Evolutionary conservation across 768 basidiomycete species (phyloP).

Genomic region (Pulveroboletus ravenelii): DNA sequence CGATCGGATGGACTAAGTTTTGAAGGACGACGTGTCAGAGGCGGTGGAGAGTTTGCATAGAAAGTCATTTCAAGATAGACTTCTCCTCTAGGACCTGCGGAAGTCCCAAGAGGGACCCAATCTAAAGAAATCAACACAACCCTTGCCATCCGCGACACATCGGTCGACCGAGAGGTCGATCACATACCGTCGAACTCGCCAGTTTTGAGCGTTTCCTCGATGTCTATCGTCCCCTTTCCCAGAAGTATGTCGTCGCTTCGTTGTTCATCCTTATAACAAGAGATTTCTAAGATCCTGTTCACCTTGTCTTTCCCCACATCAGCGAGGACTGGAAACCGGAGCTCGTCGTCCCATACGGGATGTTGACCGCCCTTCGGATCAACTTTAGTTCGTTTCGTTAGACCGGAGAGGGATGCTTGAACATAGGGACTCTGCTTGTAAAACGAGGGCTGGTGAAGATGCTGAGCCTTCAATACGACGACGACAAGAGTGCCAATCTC

Average conservation of each 20-base stretch:
- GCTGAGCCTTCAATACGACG: slow-evolving; percentile 79
- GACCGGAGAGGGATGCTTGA: slow-evolving; percentile 53
- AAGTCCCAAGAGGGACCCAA: slow-evolving; percentile 59
- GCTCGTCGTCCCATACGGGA: slow-evolving; percentile 89
- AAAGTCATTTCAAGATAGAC: slow-evolving; percentile 93
- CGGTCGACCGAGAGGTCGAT: neutral
- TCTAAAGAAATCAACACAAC: slow-evolving; percentile 39
- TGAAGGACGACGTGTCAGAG: slow-evolving; percentile 48
- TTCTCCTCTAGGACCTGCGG: slow-evolving; percentile 72
- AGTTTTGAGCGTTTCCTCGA: slow-evolving; percentile 71
- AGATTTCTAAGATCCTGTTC: slow-evolving; percentile 60
- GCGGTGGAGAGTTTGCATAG: slow-evolving; percentile 66
- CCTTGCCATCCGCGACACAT: slow-evolving; percentile 3
- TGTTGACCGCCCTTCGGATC: slow-evolving; percentile 89
- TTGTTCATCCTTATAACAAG: slow-evolving; percentile 78
- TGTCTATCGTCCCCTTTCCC: slow-evolving; percentile 71
- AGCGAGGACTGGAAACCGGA: slow-evolving; percentile 70
- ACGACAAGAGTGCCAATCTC: slow-evolving; percentile 81
- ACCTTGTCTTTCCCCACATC: slow-evolving; percentile 43
- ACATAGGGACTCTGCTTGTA: slow-evolving; percentile 91
- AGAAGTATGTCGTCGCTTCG: slow-evolving; percentile 65
- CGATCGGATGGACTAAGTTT: slow-evolving; percentile 51
- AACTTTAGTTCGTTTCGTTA: slow-evolving; percentile 62
- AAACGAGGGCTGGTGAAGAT: slow-evolving; percentile 81
- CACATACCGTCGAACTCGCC: slow-evolving; percentile 89